Percentiles rank a stretch among this genome's conserved stretches.
Evolutionary conservation across 129 eudicot species (phyloP).

Genomic region (Mikania micrantha): DNA sequence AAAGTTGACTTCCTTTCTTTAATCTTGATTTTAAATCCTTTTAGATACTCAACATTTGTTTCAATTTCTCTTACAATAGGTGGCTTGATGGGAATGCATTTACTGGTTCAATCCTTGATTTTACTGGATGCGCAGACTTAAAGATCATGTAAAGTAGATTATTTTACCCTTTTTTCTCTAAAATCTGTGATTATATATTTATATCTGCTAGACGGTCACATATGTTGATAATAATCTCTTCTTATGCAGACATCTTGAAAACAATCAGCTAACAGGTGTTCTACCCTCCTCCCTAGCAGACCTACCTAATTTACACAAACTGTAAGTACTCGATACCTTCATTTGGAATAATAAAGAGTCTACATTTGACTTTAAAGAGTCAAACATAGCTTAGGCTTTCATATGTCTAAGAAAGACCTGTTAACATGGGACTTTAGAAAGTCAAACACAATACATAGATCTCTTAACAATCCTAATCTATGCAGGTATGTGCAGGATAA

Average conservation of each 20-base stretch:
- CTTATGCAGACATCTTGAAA: slow-evolving; percentile 73
- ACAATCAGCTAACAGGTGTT: slow-evolving; percentile 70
- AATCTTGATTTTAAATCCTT: neutral
- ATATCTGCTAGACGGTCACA: neutral
- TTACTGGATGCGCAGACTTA: slow-evolving; percentile 68
- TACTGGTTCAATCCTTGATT: slow-evolving; percentile 81
- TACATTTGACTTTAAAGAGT: neutral
- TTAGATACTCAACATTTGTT: neutral
- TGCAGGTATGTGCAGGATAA: slow-evolving; percentile 89
- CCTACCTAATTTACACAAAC: slow-evolving; percentile 59
- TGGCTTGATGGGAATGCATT: slow-evolving; percentile 91
- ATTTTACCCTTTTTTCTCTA: neutral
- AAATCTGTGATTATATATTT: neutral
- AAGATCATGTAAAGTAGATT: slow-evolving; percentile 48
- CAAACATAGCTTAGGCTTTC: neutral
- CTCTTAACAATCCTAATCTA: slow-evolving; percentile 1
- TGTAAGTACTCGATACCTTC: slow-evolving; percentile 46
- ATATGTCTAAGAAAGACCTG: neutral
- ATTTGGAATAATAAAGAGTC: slow-evolving; percentile 1
- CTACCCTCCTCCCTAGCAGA: slow-evolving; percentile 67
- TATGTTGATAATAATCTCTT: slow-evolving; percentile 2
- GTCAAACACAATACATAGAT: neutral
- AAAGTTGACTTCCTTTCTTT: neutral
- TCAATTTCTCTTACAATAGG: slow-evolving; percentile 31
- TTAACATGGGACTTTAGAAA: slow-evolving; percentile 12